Base-by-base conservation (phyloP, 352 stramenopile species). In the Globisporangium paroecandrum region DNA sequence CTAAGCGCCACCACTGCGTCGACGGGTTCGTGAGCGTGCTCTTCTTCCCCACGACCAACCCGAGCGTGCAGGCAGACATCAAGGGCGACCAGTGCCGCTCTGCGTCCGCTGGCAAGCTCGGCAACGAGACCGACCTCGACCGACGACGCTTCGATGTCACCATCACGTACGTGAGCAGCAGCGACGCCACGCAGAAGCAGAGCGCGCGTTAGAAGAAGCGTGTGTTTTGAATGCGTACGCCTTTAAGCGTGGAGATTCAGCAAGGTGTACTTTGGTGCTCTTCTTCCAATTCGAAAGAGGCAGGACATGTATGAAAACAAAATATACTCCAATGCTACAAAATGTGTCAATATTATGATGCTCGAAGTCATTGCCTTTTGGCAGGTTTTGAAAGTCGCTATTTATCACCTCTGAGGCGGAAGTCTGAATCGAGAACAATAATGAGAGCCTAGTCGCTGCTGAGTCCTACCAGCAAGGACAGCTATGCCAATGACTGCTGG, bases 21-120 rank as follows among this genome's bases (percentile, higher is more conserved):
- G 59, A 68, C 20, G 66, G 66, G 36, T 71, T 71, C 43, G 49
- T 36, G 38, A 71, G 66, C 60, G 66, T 71, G 49, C 66, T 71
- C 25, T 71, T 71, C 60, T 71, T 71, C 18, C 66, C 66, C 3
- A 71, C 66, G 27, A 58, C 18, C 32, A 68, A 68, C 22, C 38
- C 66, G 18, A 18, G 53, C 32, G 59, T 71, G 51, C 51, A 64
- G 29, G 66, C 66, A n/a, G 51, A 68, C 41, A 71, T 71, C 47
- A 49, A 57, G 51, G 29, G 20, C 38, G 66, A 71, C 36, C 38
- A 63, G 41, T 66, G 66, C 34, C 66, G 60, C 15, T 64, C 66
- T 4, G 62, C 49, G 22, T 71, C 66, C 2, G 61, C 66, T 29
- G 36, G 38, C 9, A 24, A 22, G 36, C 61, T 71, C n/a, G 66